Percentiles rank a stretch among this genome's conserved stretches.
Evolutionary conservation across 2,329 filamentous ascomycete species (phyloP).

Genomic region (Westerdykella ornata): DNA sequence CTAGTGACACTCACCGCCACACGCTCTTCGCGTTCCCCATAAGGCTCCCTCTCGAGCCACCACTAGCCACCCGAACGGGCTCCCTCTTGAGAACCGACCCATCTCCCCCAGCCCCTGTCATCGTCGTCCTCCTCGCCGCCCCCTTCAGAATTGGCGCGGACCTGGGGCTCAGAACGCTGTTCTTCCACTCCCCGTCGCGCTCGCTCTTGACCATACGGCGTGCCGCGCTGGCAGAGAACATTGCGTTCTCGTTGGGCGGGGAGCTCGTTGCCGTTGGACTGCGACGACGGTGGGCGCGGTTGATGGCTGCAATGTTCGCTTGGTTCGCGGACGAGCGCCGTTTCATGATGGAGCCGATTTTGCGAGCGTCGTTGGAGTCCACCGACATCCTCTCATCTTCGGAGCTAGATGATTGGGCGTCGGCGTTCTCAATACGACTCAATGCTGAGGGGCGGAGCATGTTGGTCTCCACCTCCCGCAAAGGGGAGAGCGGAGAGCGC

Average conservation of each 20-base stretch:
- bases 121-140: slow-evolving; percentile 33
- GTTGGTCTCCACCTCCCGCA: slow-evolving; percentile 43
- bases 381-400: slow-evolving; percentile 47
- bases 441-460: slow-evolving; percentile 46
- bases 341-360: slow-evolving; percentile 52
- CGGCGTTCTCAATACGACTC: slow-evolving; percentile 44
- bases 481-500: slow-evolving; percentile 35
- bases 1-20: slow-evolving; percentile 30
- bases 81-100: slow-evolving; percentile 21
- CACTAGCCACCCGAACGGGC: slow-evolving; percentile 30
- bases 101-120: slow-evolving; percentile 29
- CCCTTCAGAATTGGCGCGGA: slow-evolving; percentile 54
- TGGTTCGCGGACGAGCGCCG: slow-evolving; percentile 44
- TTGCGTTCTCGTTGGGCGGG: slow-evolving; percentile 51
- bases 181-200: slow-evolving; percentile 50
- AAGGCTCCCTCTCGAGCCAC: slow-evolving; percentile 26
- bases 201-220: slow-evolving; percentile 60
- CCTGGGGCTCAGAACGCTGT: slow-evolving; percentile 56
- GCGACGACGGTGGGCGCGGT: slow-evolving; percentile 46
- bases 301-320: slow-evolving; percentile 35
- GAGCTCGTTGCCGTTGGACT: slow-evolving; percentile 46
- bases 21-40: slow-evolving; percentile 25
- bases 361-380: slow-evolving; percentile 47
- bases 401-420: slow-evolving; percentile 37
- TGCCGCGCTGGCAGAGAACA: slow-evolving; percentile 61